Evolutionary conservation across 2,329 filamentous ascomycete species (phyloP), one percentile per base, ranked within the genome.

Genomic region (Fusarium sp.): DNA sequence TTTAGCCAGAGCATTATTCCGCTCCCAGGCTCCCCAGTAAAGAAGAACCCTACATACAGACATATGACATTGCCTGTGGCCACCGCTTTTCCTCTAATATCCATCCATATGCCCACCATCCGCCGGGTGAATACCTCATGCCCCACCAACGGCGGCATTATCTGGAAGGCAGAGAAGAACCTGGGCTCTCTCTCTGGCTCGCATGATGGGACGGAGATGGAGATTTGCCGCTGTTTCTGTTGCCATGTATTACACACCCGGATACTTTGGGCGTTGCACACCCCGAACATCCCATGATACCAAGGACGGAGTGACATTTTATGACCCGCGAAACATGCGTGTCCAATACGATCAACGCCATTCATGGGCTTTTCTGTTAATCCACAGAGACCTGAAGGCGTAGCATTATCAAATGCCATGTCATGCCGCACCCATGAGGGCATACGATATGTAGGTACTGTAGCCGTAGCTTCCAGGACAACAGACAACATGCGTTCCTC

Each of bases 41-140:
- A 11, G 15, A 51, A 27, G 41, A 48, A 15, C 25, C 27, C 9
- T 55, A 35, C 15, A 39, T 33, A 51, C 37, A 41, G 25, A 42
- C 20, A 62, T 9, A 40, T 36, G 35, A 37, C 31, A 39, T 29
- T 18, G 52, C 41, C 48, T 37, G 17, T 42, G 52, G 58, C 45
- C 47, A 62, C 53, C 47, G 58, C 47, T 58, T 25, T 39, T 64
- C 52, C 33, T 33, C 35, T 31, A 31, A 31, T 14, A 13, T 11
- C 29, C 29, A 46, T 15, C 49, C 27, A 40, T 42, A 56, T 47
- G 58, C 55, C 54, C 55, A 63, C 69, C 61, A 64, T 55, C 58
- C 58, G 61, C 71, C 71, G 71, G 71, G 43, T 73, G 71, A 73
- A 73, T 73, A 68, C 69, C 42, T 33, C 25, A 20, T 51, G 51